Evolutionary conservation across 176 grass and related monocot genomes (phyloP).

Genomic region (Guadua angustifolia): DNA sequence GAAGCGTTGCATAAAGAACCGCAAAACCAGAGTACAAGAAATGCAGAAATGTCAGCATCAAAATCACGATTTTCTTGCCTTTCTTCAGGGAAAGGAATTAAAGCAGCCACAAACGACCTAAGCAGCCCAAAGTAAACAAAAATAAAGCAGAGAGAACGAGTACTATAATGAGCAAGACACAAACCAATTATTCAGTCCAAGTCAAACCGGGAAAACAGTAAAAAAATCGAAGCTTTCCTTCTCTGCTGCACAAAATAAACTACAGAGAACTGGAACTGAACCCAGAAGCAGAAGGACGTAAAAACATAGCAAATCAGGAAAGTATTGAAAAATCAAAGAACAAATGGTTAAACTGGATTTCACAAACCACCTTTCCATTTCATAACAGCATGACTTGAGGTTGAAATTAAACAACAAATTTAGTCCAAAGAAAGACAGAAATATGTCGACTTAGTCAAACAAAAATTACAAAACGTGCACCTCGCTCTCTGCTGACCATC

Average conservation of each 20-base stretch:
- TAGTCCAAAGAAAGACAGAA: background rate
- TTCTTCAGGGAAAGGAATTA: slow-evolving; percentile 9
- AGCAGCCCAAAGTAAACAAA: slow-evolving; percentile 24
- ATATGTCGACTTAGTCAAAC: background rate
- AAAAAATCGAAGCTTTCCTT: background rate
- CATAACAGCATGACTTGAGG: background rate
- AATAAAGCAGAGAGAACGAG: background rate
- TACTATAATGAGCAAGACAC: slow-evolving; percentile 7
- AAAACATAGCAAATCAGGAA: background rate
- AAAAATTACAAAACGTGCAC: background rate
- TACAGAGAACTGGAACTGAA: background rate
- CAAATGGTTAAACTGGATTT: background rate
- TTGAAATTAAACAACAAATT: background rate
- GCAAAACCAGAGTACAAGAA: slow-evolving; percentile 24
- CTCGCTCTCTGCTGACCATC: background rate
- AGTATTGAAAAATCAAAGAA: background rate
- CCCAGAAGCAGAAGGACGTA: background rate
- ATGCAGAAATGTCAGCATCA: slow-evolving; percentile 45
- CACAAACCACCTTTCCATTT: background rate
- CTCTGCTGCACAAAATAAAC: background rate
- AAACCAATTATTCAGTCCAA: slow-evolving; percentile 41
- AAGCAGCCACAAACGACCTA: background rate
- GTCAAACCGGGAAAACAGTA: slow-evolving; percentile 18
- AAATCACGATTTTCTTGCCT: slow-evolving; percentile 48
- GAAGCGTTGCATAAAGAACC: slow-evolving; percentile 42